Conservation (phyloP, 2,329 filamentous ascomycete species). For the Xylariaceae sp. region DNA sequence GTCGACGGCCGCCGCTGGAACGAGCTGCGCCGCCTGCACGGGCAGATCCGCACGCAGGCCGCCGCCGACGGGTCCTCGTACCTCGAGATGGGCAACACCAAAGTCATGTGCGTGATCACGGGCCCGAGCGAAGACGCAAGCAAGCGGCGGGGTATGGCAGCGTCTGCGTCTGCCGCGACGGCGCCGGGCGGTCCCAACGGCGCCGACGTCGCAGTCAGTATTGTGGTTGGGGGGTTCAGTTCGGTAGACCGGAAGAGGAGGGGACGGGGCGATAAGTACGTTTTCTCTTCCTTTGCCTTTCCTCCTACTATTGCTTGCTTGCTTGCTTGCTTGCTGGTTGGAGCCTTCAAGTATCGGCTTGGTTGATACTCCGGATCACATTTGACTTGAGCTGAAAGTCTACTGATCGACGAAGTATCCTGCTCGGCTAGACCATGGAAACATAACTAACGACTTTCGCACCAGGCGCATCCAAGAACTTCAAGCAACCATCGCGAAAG, state of each 20-base stretch:
- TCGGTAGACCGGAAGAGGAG: conserved; percentile 83
- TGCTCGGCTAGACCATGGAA: no score
- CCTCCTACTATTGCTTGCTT: not conserved
- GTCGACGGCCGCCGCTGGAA: conserved; percentile 93
- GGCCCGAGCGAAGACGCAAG: conserved; percentile 76
- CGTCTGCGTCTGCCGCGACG: conserved; percentile 16
- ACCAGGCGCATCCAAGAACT: conserved; percentile 79
- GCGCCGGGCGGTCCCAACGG: conserved; percentile 45
- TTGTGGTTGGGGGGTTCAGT: conserved; percentile 86
- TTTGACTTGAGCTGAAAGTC: no score
- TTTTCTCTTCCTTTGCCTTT: conserved; percentile 24
- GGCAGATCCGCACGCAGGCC: conserved; percentile 89
- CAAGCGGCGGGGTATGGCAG: conserved; percentile 43
- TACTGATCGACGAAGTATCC: no score
- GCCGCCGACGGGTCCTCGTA: conserved; percentile 92
- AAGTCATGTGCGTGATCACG: conserved; percentile 89
- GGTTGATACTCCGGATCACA: no score
- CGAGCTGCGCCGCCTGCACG: conserved; percentile 86
- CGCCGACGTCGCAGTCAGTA: conserved; percentile 78
- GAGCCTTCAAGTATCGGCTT: no score
- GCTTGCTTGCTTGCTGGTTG: not conserved
- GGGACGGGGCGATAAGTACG: conserved; percentile 78
- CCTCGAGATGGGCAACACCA: conserved; percentile 96
- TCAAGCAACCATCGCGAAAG: conserved; percentile 76
- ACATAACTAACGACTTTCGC: not conserved